These are phyloP conservation scores for Triticum urartu DNA, from an alignment of 176 grass and related monocot species.

Conservation along the genomic window DNA sequence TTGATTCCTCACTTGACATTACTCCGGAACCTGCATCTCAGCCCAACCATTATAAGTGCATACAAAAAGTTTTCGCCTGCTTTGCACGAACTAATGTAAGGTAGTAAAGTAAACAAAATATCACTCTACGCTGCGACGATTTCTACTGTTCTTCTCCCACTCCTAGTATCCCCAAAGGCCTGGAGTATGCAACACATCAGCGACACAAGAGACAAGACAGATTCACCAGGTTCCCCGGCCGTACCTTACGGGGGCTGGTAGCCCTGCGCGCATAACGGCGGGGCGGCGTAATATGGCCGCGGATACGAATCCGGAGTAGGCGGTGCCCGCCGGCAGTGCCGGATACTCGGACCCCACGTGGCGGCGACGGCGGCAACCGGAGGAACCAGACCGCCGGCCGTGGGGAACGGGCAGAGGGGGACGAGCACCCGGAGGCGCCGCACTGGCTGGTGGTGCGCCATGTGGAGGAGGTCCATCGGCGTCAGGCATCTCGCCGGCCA, in stretches of 20 bases:
- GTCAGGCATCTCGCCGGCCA: neutral
- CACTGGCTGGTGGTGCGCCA: neutral
- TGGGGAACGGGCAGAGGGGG: neutral
- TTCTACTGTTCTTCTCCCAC: neutral
- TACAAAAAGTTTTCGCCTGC: too few species aligned
- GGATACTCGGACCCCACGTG: neutral
- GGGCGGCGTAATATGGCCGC: neutral
- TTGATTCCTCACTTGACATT: neutral
- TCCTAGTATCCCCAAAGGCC: neutral
- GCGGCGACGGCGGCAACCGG: neutral
- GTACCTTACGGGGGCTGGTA: neutral
- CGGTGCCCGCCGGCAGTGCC: neutral
- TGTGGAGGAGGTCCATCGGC: neutral
- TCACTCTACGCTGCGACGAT: too few species aligned
- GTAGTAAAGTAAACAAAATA: too few species aligned
- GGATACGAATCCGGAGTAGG: neutral
- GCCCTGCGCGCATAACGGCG: neutral
- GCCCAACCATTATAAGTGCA: too few species aligned
- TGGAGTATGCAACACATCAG: neutral
- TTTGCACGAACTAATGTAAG: too few species aligned
- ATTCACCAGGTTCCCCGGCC: too few species aligned
- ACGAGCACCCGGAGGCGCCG: neutral
- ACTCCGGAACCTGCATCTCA: neutral
- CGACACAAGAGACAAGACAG: neutral
- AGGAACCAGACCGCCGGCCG: neutral